These are phyloP conservation scores for grape (Vitis vinifera) DNA, from an alignment of 164 flowering plant species.

Conservation along the genomic window ASM3070453v1 NC_081818.1:681501-682000, in stretches of 20 bases:
- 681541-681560: too few species aligned
- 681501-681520: too few species aligned
- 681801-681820: conserved; percentile 11
- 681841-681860: conserved; percentile 21
- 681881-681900: conserved; percentile 18
- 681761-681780: conserved; percentile 22
- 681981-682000: conserved; percentile 31
- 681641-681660: conserved; percentile 19
- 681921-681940: background rate
- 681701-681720: conserved; percentile 16
- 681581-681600: conserved; percentile 13
- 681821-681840: conserved; percentile 20
- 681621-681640: conserved; percentile 4
- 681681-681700: conserved; percentile 8
- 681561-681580: conserved; percentile 11
- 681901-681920: background rate
- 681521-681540: too few species aligned
- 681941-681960: background rate
- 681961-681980: too few species aligned
- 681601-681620: conserved; percentile 5
- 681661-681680: conserved; percentile 21
- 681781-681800: conserved; percentile 22
- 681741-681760: conserved; percentile 14
- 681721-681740: conserved; percentile 19
- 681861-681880: conserved; percentile 18